Base-by-base conservation (phyloP, 2,329 filamentous ascomycete species). In the Hypoxylon sp. region DNA sequence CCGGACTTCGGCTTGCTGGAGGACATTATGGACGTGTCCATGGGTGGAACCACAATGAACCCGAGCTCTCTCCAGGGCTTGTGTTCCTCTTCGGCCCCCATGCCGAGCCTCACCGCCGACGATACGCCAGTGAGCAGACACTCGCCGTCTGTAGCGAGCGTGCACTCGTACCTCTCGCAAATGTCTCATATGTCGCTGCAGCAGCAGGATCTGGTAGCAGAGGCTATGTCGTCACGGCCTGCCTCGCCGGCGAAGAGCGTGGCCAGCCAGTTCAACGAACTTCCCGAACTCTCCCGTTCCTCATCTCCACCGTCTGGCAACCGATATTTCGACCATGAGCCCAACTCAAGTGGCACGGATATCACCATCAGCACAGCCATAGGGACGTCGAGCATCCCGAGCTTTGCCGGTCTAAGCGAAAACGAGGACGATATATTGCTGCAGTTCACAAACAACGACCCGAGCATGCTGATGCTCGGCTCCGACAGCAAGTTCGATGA, bases 271-370 rank as follows among this genome's bases (percentile, higher is more conserved):
- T 85, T 82, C 74, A 85, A 84, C 74, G 86, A 86, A 3, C 85
- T 85, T 4, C 86, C 86, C 1, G 85, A 85, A 64, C 82, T 89
- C 28, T 87, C 86, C n/a, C 82, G 85, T 62, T 86, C 85, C 20
- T 85, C 85, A 13, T 88, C 86, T 22, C 85, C 86, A 3, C 83
- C 83, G 26, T 77, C 81, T 5, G 72, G 73, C 41, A 71, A 73
- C n/a, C 79, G 77, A 46, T 84, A 80, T 73, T 85, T 84, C 68
- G 79, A 84, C 43, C 73, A 80, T 59, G 81, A 84, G 43, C 75
- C 79, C 41, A 78, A 76, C 71, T 74, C 75, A n/a, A 75, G 72
- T 62, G 70, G 68, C 28, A 68, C 71, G 30, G 68, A 73, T 43
- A 59, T 70, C n/a, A 72, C 79, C 70, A 73, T 75, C 58, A 74